Percentiles rank a stretch among this genome's conserved stretches.
Evolutionary conservation across 495 filamentous ascomycete species (phyloP).

Genomic region (Penicillium longicatenatum): DNA sequence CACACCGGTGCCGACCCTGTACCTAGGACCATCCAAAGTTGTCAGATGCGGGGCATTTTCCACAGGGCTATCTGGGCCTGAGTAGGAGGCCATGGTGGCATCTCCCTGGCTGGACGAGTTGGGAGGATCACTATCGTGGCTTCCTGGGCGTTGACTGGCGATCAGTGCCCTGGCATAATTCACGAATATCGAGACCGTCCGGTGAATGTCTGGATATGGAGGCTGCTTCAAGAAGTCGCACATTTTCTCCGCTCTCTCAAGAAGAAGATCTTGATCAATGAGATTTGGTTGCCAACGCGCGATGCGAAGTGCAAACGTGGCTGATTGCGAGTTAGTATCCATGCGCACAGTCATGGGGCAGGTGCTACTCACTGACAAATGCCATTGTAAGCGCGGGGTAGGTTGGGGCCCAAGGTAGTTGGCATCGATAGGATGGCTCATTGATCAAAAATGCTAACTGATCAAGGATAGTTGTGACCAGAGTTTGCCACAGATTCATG

Average conservation of each 20-base stretch:
- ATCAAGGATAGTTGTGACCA: conserved; percentile 41
- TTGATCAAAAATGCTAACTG: conserved; percentile 40
- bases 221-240: conserved; percentile 45
- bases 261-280: conserved; percentile 38
- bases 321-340: conserved; percentile 19
- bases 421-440: conserved; percentile 42
- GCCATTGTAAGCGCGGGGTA: conserved; percentile 45
- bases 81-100: conserved; percentile 16
- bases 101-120: conserved; percentile 22
- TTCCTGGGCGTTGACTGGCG: conserved; percentile 32
- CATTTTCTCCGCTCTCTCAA: conserved; percentile 41
- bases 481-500: conserved; percentile 39
- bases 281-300: conserved; percentile 44
- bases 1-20: conserved; percentile 20
- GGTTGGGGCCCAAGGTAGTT: conserved; percentile 43
- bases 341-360: background rate
- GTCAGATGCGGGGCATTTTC: conserved; percentile 23
- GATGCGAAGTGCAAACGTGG: conserved; percentile 44
- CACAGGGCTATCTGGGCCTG: conserved; percentile 22
- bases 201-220: conserved; percentile 47
- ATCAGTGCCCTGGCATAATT: conserved; percentile 44
- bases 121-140: conserved; percentile 21
- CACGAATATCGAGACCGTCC: conserved; percentile 47
- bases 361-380: conserved; percentile 42
- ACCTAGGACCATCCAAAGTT: conserved; percentile 25